Evolutionary conservation across 768 basidiomycete species (phyloP).

Genomic region (Suillus placidus): DNA sequence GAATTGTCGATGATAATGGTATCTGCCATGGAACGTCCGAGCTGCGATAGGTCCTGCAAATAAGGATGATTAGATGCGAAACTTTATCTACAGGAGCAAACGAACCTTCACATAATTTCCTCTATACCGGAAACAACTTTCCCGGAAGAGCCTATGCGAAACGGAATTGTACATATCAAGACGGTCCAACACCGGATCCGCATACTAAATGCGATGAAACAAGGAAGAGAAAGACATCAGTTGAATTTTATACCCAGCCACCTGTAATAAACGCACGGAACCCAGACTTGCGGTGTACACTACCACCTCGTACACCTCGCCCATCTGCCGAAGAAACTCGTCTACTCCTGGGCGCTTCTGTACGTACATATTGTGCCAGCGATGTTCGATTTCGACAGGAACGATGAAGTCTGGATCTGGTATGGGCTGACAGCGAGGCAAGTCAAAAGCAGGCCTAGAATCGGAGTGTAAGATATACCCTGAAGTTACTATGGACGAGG

Average conservation of each 20-base stretch:
- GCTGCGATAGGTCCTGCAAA: slow-evolving; percentile 68
- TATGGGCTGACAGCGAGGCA: slow-evolving; percentile 62
- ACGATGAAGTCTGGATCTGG: slow-evolving; percentile 91
- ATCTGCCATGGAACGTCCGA: slow-evolving; percentile 67
- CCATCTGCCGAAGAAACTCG: slow-evolving; percentile 92
- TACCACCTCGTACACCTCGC: slow-evolving; percentile 92
- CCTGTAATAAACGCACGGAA: slow-evolving; percentile 61
- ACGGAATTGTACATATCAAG: slow-evolving; percentile 87
- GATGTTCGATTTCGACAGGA: slow-evolving; percentile 93
- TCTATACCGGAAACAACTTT: slow-evolving; percentile 94
- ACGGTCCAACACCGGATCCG: slow-evolving; percentile 93
- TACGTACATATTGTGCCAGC: slow-evolving; percentile 95
- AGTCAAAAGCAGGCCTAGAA: not conserved
- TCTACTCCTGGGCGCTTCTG: slow-evolving; percentile 96
- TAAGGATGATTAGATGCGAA: slow-evolving; percentile 11
- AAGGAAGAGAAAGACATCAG: slow-evolving; percentile 16
- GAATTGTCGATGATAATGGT: slow-evolving; percentile 82
- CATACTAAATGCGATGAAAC: slow-evolving; percentile 60
- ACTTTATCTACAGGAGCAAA: not conserved
- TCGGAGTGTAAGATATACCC: slow-evolving; percentile 49
- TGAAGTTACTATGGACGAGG: slow-evolving; percentile 91
- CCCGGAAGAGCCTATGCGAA: slow-evolving; percentile 87
- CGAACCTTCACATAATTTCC: slow-evolving; percentile 95
- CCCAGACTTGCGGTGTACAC: slow-evolving; percentile 94
- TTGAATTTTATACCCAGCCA: slow-evolving; percentile 2